A percentile compares a stretch with the other conserved stretches of the same genome.
Evolutionary conservation across 2,329 filamentous ascomycete genomes (phyloP).

Genomic region (Metarhizium album): DNA sequence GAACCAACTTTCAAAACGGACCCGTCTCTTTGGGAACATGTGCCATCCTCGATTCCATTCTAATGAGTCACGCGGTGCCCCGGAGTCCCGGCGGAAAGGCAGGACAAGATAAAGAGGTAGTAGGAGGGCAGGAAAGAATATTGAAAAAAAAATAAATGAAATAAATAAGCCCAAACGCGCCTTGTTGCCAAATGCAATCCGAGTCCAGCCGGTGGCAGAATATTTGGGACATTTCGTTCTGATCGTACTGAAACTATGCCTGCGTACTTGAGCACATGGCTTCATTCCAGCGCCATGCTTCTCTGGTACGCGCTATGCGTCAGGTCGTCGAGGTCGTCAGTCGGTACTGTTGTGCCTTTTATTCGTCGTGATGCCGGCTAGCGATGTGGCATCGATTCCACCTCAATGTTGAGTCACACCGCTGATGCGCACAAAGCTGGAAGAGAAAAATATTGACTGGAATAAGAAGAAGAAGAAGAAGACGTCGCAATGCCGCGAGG

Average conservation of each 20-base stretch:
- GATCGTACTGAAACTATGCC: neutral
- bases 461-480: slow-evolving; percentile 7
- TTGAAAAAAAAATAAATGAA: neutral
- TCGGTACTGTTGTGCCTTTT: slow-evolving; percentile 3
- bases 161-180: neutral
- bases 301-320: neutral
- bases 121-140: neutral
- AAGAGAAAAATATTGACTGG: slow-evolving; percentile 5
- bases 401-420: neutral
- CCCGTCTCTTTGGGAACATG: neutral
- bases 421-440: slow-evolving; percentile 9
- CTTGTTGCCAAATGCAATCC: neutral
- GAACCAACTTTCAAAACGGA: neutral
- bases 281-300: neutral
- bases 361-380: slow-evolving; percentile 5
- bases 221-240: neutral
- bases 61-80: slow-evolving; percentile 2
- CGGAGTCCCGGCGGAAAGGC: neutral
- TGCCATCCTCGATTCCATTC: slow-evolving; percentile 1
- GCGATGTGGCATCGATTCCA: neutral
- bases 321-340: neutral
- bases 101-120: neutral
- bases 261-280: neutral
- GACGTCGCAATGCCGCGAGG: slow-evolving; percentile 6
- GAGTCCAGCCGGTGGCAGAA: neutral